A percentile compares a stretch with the other conserved stretches of the same genome.
Evolutionary conservation across 176 grass and related monocot genomes (phyloP).

Genomic region (Juncus effusus): DNA sequence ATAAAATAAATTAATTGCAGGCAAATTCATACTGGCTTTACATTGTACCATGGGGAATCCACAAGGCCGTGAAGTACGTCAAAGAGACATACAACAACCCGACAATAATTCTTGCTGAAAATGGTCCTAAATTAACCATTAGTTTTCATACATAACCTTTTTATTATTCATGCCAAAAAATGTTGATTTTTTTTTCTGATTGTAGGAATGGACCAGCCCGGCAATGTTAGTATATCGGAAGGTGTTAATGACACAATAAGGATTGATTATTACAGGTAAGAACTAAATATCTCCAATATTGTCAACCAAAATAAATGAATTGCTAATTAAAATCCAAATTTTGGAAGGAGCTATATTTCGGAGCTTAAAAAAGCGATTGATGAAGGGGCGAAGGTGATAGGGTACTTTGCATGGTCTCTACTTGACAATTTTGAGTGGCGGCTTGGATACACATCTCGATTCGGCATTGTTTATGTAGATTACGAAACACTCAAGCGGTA

Average conservation of each 20-base stretch:
- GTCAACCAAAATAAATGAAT: neutral
- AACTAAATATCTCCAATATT: neutral
- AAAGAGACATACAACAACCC: slow-evolving; percentile 77
- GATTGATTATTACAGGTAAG: slow-evolving; percentile 52
- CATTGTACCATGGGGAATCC: slow-evolving; percentile 91
- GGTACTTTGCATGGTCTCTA: slow-evolving; percentile 88
- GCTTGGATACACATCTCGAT: slow-evolving; percentile 80
- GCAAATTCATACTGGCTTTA: slow-evolving; percentile 84
- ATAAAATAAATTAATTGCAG: slow-evolving; percentile 31
- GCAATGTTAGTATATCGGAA: slow-evolving; percentile 54
- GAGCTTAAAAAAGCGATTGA: slow-evolving; percentile 88
- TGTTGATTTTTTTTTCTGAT: slow-evolving; percentile 4
- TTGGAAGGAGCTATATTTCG: slow-evolving; percentile 46
- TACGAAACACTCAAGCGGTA: slow-evolving; percentile 61
- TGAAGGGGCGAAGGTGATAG: slow-evolving; percentile 58
- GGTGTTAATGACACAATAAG: slow-evolving; percentile 68
- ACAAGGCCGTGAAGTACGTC: slow-evolving; percentile 84
- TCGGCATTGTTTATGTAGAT: slow-evolving; percentile 79
- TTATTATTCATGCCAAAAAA: neutral
- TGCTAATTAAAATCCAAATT: neutral
- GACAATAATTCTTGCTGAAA: slow-evolving; percentile 70
- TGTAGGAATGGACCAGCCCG: slow-evolving; percentile 88
- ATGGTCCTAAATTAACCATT: slow-evolving; percentile 39
- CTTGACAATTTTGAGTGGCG: slow-evolving; percentile 98
- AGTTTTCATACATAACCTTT: neutral